Percentiles rank a stretch among this genome's conserved stretches.
Evolutionary conservation across 805 yeast species (phyloP).

Genomic region (Yamadazyma laniorum): DNA sequence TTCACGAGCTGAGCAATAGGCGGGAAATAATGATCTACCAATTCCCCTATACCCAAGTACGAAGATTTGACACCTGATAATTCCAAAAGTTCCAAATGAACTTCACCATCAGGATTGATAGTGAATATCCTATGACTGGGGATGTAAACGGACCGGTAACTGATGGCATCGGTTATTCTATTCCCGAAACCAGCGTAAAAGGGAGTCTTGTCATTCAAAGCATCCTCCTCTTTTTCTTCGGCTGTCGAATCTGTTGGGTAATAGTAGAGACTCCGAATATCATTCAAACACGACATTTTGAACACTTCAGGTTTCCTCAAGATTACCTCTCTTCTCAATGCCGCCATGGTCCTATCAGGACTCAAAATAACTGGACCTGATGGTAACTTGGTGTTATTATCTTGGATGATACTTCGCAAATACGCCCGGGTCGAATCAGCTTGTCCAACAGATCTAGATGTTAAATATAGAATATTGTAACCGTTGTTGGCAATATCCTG

Average conservation of each 20-base stretch:
- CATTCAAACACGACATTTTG: conserved; percentile 94
- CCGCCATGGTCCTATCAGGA: conserved; percentile 97
- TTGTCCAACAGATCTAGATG: conserved; percentile 94
- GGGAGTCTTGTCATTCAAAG: conserved; percentile 60
- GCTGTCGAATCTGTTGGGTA: conserved; percentile 1
- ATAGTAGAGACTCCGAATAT: conserved; percentile 71
- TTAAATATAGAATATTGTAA: conserved; percentile 87
- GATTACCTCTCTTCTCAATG: conserved; percentile 86
- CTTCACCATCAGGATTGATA: conserved; percentile 94
- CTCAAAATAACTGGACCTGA: conserved; percentile 90
- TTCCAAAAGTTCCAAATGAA: conserved; percentile 93
- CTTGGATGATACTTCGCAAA: conserved; percentile 71
- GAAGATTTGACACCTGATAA: conserved; percentile 89
- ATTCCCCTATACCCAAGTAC: conserved; percentile 84
- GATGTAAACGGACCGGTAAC: conserved; percentile 89
- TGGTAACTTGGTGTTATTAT: conserved; percentile 69
- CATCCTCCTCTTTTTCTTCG: conserved; percentile 1
- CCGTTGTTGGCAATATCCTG: conserved; percentile 87
- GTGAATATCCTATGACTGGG: conserved; percentile 95
- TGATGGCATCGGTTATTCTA: conserved; percentile 92
- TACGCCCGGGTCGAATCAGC: conserved; percentile 91
- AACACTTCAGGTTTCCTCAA: conserved; percentile 96
- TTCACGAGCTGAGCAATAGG: conserved; percentile 48
- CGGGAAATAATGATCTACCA: conserved; percentile 97
- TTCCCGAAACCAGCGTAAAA: conserved; percentile 98